These are phyloP conservation scores for Mixia osmundae DNA, from an alignment of 1,284 basidiomycete genomes.

Conservation along the genomic window DNA sequence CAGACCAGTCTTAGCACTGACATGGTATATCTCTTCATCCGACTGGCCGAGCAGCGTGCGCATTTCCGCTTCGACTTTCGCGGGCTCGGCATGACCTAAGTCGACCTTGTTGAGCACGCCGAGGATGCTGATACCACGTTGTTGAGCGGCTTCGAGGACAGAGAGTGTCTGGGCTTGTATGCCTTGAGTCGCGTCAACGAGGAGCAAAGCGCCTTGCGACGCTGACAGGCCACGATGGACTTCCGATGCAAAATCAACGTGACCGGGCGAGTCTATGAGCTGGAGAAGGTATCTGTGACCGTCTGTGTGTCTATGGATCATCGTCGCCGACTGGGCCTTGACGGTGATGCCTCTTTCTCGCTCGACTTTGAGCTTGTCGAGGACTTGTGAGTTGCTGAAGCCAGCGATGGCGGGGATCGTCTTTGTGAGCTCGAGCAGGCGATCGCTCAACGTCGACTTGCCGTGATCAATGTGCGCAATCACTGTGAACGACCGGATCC, in stretches of 20 bases:
- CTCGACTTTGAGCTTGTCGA: constrained; percentile 91
- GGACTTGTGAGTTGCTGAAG: constrained; percentile 59
- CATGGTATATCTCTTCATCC: constrained; percentile 42
- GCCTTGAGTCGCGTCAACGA: constrained; percentile 70
- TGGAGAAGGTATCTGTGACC: constrained; percentile 55
- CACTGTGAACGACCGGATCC: constrained; percentile 80
- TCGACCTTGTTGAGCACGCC: constrained; percentile 93
- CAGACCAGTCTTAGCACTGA: constrained; percentile 79
- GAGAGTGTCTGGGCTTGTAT: constrained; percentile 95
- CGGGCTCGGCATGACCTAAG: constrained; percentile 59
- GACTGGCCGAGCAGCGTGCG: constrained; percentile 54
- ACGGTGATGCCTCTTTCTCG: constrained; percentile 70
- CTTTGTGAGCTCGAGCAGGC: constrained; percentile 49
- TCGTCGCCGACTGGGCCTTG: constrained; percentile 44
- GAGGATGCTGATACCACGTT: constrained; percentile 60
- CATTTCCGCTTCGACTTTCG: constrained; percentile 54
- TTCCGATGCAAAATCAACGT: constrained; percentile 74
- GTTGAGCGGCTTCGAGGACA: constrained; percentile 69
- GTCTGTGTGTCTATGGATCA: constrained; percentile 35
- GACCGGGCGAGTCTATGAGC: constrained; percentile 93
- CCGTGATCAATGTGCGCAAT: constrained; percentile 48
- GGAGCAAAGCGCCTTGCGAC: constrained; percentile 73
- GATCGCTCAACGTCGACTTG: constrained; percentile 48
- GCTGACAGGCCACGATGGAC: constrained; percentile 19
- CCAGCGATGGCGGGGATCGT: constrained; percentile 42